phyloP scores from a whole-genome alignment of 345 rosid species.

The Brassica incana region DNA sequence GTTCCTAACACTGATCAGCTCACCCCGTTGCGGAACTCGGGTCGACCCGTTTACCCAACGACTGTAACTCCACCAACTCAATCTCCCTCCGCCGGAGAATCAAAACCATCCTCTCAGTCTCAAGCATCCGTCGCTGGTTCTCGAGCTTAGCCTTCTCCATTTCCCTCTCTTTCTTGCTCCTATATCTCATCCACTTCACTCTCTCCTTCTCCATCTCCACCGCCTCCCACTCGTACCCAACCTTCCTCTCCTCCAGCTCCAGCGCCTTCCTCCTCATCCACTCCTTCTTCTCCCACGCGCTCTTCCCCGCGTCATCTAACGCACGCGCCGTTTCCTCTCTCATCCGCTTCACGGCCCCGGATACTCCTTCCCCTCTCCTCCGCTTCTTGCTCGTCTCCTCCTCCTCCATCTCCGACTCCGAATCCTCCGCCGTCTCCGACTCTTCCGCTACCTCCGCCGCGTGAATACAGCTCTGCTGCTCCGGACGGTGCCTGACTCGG shows the following conservation, averaged over 20 bases:
- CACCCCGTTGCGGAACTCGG: slow-evolving; percentile 58
- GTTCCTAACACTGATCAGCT: neutral
- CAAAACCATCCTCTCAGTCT: slow-evolving; percentile 76
- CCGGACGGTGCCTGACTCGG: slow-evolving; percentile 42
- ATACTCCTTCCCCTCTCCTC: slow-evolving; percentile 21
- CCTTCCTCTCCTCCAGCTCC: slow-evolving; percentile 73
- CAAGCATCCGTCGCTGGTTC: slow-evolving; percentile 65
- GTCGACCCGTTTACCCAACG: slow-evolving; percentile 62
- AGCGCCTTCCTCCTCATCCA: slow-evolving; percentile 63
- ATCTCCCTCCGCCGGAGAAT: slow-evolving; percentile 66
- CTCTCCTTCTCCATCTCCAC: slow-evolving; percentile 86
- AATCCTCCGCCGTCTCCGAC: slow-evolving; percentile 47
- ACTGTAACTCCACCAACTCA: slow-evolving; percentile 50
- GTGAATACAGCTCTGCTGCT: slow-evolving; percentile 61
- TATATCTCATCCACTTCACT: slow-evolving; percentile 86
- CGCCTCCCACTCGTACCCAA: slow-evolving; percentile 60
- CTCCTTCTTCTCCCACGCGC: slow-evolving; percentile 85
- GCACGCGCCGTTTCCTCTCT: slow-evolving; percentile 49
- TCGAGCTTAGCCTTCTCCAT: slow-evolving; percentile 86
- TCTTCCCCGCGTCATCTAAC: slow-evolving; percentile 55
- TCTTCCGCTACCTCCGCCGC: slow-evolving; percentile 39
- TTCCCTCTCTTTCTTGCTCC: slow-evolving; percentile 89
- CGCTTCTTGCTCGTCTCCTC: slow-evolving; percentile 45
- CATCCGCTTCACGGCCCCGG: slow-evolving; percentile 51
- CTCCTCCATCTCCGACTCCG: slow-evolving; percentile 50